These are phyloP conservation scores for Mortierella sp. DNA, from an alignment of 371 early-diverging fungal genomes.

Conservation along the genomic window DNA sequence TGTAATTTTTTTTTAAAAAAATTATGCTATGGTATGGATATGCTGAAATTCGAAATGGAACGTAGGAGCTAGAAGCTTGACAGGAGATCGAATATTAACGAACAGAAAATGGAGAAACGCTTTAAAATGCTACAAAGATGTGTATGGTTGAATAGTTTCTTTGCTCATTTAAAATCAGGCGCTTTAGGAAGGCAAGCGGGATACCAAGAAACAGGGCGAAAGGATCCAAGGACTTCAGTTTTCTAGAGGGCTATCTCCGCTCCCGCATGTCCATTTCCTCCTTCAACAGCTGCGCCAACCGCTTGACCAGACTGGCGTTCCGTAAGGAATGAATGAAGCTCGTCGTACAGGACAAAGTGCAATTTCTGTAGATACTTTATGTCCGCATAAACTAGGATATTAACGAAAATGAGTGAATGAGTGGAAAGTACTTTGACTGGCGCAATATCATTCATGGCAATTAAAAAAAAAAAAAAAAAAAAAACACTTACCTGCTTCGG, in stretches of 20 bases:
- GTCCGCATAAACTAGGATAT: constrained; percentile 36
- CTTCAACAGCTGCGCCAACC: constrained; percentile 6
- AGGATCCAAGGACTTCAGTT: background rate
- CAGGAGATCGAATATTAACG: no score
- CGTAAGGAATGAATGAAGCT: constrained; percentile 45
- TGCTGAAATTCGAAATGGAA: no score
- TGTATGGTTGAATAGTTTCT: no score
- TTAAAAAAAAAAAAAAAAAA: background rate
- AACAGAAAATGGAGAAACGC: no score
- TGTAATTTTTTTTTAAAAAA: background rate
- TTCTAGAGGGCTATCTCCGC: constrained; percentile 4
- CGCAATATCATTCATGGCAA: background rate
- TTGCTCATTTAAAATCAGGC: no score
- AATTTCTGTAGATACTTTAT: constrained; percentile 44
- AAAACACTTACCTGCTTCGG: constrained; percentile 56
- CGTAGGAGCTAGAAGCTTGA: no score
- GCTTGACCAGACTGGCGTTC: constrained; percentile 31
- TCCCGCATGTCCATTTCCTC: constrained; percentile 23
- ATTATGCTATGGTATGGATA: no score
- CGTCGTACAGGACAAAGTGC: constrained; percentile 45
- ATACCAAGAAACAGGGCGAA: no score
- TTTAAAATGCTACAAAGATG: no score
- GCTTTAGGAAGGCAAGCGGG: no score
- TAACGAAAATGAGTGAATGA: background rate
- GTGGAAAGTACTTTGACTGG: background rate